phyloP scores from a whole-genome alignment of 495 filamentous ascomycete species.

The Penicillium daleae region DNA sequence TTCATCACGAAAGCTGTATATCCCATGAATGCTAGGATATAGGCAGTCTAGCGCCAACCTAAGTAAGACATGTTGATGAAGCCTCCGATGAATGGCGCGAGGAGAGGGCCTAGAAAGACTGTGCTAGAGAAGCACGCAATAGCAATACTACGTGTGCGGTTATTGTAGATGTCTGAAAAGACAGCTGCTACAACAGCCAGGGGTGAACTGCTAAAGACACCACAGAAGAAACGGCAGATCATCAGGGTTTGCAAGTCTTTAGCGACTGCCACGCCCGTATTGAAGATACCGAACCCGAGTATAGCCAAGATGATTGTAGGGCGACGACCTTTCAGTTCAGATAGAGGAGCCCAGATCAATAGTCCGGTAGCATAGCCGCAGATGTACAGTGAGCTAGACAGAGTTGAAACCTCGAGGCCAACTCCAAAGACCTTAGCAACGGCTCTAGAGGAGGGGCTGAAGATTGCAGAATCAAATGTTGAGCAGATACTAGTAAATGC shows the following conservation, averaged over 20 bases:
- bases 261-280: slow-evolving; percentile 59
- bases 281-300: slow-evolving; percentile 58
- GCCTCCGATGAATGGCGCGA: slow-evolving; percentile 86
- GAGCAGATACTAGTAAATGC: slow-evolving; percentile 46
- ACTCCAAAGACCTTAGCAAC: slow-evolving; percentile 51
- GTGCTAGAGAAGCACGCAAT: slow-evolving; percentile 79
- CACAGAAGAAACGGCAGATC: slow-evolving; percentile 69
- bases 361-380: slow-evolving; percentile 65
- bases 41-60: slow-evolving; percentile 91
- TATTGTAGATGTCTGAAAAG: slow-evolving; percentile 88
- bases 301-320: slow-evolving; percentile 60
- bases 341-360: slow-evolving; percentile 67
- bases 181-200: slow-evolving; percentile 86
- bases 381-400: slow-evolving; percentile 63
- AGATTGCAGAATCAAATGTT: slow-evolving; percentile 45
- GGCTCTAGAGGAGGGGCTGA: slow-evolving; percentile 29
- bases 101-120: slow-evolving; percentile 80
- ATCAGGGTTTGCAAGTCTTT: slow-evolving; percentile 64
- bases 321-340: slow-evolving; percentile 63
- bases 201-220: slow-evolving; percentile 69
- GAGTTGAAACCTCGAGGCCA: slow-evolving; percentile 51
- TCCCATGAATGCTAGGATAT: slow-evolving; percentile 77
- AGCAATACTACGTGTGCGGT: slow-evolving; percentile 69
- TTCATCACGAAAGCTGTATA: slow-evolving; percentile 69
- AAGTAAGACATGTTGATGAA: slow-evolving; percentile 59